Evolutionary conservation across 768 basidiomycete genomes (phyloP), one percentile per base, ranked within the genome.

Genomic region (Coprinellus aureogranulatus): DNA sequence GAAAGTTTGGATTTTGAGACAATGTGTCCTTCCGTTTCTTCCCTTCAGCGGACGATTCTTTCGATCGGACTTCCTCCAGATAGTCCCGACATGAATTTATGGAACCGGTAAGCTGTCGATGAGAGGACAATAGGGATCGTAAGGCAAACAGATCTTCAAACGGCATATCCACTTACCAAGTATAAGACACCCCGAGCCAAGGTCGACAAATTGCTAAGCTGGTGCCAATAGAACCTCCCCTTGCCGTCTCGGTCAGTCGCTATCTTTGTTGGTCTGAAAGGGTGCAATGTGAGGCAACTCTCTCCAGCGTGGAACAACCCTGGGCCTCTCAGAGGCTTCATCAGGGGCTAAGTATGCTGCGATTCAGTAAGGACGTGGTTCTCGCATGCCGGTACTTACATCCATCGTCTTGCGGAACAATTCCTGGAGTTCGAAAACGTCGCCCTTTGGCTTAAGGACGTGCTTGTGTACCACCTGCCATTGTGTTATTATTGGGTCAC

Each of bases 181-280:
- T 98, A 93, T 0, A 86, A 82, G 90, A 97, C 92, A 1, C 87
- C 91, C 49, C 92, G 78, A 8, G 92, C 91, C 67, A 97, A 57
- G 26, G 65, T 64, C 20, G 67, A 59, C n/a, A 94, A 65, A 63
- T 77, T 81, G 40, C 77, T 73, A 30, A 93, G 74, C 6, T 80
- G 60, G 0, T 69, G 69, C 61, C 74, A 79, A 9, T 83, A 81
- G 80, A 83, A 88, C 56, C 66, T 71, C 57, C n/a, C 79, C 75
- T 57, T 70, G 69, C 64, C 79, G 94, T 92, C 88, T 37, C 50
- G 10, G 14, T 52, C 50, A 12, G 6, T 34, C 59, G 94, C 70
- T 45, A 76, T 81, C 26, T 81, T 72, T n/a, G 86, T 80, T 55
- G 87, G 82, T n/a, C 79, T 67, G 39, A 61, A 63, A 8, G 68